These are phyloP conservation scores for Aspergillus sp. DNA, from an alignment of 2,329 filamentous ascomycete species.

Conservation along the genomic window DNA sequence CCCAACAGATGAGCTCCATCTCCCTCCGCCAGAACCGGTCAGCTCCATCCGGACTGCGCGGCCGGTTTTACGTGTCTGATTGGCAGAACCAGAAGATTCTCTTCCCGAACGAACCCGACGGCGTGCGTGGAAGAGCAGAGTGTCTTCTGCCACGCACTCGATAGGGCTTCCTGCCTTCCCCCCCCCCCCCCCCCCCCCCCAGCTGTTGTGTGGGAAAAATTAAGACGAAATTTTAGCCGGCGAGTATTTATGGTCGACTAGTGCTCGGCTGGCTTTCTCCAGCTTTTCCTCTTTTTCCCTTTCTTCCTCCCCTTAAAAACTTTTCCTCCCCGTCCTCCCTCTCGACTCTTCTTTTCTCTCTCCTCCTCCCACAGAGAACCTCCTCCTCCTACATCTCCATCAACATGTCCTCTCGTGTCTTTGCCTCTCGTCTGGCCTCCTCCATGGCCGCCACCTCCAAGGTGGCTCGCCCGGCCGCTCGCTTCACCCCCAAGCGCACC, in stretches of 20 bases:
- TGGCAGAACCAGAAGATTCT: conserved; percentile 16
- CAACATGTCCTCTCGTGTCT: conserved; percentile 77
- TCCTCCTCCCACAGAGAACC: conserved; percentile 15
- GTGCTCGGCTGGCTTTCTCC: conserved; percentile 32
- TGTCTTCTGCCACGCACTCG: background rate
- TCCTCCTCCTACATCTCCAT: conserved; percentile 41
- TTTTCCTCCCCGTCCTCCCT: conserved; percentile 25
- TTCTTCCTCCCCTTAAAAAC: conserved; percentile 22
- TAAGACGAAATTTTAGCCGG: conserved; percentile 38
- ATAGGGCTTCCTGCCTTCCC: conserved; percentile 27
- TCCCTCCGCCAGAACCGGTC: background rate
- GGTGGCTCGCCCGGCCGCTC: conserved; percentile 74
- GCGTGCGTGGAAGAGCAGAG: conserved; percentile 10
- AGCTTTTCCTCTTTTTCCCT: conserved; percentile 30
- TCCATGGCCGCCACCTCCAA: conserved; percentile 70
- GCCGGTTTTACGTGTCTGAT: conserved; percentile 9
- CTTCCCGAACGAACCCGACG: conserved; percentile 24
- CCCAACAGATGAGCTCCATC: no score
- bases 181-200: conserved; percentile 19
- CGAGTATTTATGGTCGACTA: conserved; percentile 37
- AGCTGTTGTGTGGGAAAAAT: conserved; percentile 25
- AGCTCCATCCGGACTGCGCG: conserved; percentile 15
- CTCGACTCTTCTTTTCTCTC: conserved; percentile 23
- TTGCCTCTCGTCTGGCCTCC: conserved; percentile 71
- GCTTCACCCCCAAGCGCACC: conserved; percentile 70